Conservation (phyloP, 1,139 yeast species). For the Diutina ranongensis region DNA sequence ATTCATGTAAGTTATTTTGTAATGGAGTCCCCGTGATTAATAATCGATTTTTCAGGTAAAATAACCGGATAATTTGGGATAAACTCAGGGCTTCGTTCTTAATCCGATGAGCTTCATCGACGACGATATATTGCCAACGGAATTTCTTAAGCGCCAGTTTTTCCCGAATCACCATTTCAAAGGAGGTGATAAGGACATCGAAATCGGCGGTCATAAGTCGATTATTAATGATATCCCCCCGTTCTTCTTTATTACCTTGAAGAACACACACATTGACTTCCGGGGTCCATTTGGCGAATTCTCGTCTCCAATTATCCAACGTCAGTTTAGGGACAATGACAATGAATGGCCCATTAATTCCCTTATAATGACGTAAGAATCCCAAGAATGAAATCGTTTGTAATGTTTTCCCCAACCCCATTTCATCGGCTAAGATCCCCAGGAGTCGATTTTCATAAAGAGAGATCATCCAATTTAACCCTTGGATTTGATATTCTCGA, state of each 20-base stretch:
- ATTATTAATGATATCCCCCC: constrained; percentile 40
- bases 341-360: constrained; percentile 60
- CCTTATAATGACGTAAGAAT: constrained; percentile 48
- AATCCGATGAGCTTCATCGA: constrained; percentile 77
- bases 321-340: constrained; percentile 74
- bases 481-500: constrained; percentile 84
- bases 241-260: constrained; percentile 63
- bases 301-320: constrained; percentile 70
- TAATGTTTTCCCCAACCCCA: constrained; percentile 95
- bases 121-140: constrained; percentile 63
- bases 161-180: constrained; percentile 68
- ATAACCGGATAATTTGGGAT: constrained; percentile 64
- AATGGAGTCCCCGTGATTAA: constrained; percentile 75
- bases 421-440: constrained; percentile 94
- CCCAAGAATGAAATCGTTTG: constrained; percentile 85
- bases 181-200: constrained; percentile 64
- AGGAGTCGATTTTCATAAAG: constrained; percentile 74
- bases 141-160: constrained; percentile 52
- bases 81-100: constrained; percentile 67
- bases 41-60: constrained; percentile 57
- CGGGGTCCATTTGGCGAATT: constrained; percentile 70
- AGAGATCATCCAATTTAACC: constrained; percentile 83
- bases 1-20: constrained; percentile 67
- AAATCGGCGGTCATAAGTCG: constrained; percentile 49
- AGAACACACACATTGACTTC: constrained; percentile 56